A percentile compares a stretch with the other conserved stretches of the same genome.
phyloP scores from a whole-genome alignment of 192 early-diverging fungal genomes.

The Backusella sp. region DNA sequence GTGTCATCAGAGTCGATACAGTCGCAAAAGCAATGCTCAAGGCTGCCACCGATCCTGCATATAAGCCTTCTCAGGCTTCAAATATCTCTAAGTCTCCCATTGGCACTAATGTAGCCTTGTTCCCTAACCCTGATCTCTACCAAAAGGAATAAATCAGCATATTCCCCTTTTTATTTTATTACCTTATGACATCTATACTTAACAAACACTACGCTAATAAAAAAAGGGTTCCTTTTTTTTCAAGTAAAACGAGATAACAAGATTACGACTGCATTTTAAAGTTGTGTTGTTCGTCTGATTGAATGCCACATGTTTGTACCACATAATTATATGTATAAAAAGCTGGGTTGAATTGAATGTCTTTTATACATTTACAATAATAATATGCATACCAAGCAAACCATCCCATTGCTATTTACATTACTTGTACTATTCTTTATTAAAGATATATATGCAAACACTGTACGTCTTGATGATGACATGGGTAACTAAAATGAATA shows the following conservation, averaged over 20 bases:
- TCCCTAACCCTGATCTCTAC: neutral
- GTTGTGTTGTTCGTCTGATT: neutral
- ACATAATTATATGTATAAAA: neutral
- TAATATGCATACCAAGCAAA: neutral
- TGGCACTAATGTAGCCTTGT: neutral
- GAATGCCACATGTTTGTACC: neutral
- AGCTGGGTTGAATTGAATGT: neutral
- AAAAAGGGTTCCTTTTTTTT: too few species aligned
- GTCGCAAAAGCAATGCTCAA: slow-evolving; percentile 28
- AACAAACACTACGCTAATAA: too few species aligned
- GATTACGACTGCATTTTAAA: too few species aligned
- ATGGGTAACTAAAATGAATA: too few species aligned
- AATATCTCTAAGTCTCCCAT: neutral
- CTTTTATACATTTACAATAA: neutral
- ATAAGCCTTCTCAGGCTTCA: neutral
- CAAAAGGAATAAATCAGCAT: neutral
- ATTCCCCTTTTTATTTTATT: too few species aligned
- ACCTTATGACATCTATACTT: too few species aligned
- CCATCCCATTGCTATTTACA: neutral
- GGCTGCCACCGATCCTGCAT: neutral
- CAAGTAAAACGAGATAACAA: too few species aligned
- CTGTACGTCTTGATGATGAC: too few species aligned
- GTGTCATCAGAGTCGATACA: slow-evolving; percentile 8
- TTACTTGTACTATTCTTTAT: neutral
- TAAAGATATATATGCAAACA: neutral